phyloP scores from a whole-genome alignment of 352 stramenopile species.

The Globisporangium echinulatum region DNA sequence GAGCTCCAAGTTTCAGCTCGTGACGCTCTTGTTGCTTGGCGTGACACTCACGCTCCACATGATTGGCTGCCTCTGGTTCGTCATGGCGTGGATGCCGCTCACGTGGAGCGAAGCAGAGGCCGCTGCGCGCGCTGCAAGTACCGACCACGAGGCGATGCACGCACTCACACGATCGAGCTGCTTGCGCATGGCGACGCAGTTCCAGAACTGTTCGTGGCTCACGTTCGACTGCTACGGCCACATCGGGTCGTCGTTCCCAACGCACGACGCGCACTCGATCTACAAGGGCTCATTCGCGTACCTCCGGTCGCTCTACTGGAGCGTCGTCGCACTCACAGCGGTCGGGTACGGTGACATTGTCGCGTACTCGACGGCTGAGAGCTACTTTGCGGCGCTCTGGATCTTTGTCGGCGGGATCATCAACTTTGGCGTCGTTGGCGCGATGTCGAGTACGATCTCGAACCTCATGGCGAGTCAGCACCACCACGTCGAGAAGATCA shows the following conservation, averaged over 20 bases:
- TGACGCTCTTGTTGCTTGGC: conserved; percentile 39
- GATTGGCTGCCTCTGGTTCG: conserved; percentile 64
- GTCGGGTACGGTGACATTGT: conserved; percentile 76
- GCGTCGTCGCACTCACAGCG: conserved; percentile 57
- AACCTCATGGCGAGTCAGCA: conserved; percentile 57
- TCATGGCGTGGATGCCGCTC: conserved; percentile 46
- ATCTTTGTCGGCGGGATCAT: conserved; percentile 70
- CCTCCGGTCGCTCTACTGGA: conserved; percentile 69
- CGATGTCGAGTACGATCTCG: conserved; percentile 76
- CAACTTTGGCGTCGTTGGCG: conserved; percentile 73
- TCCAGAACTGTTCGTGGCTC: conserved; percentile 70
- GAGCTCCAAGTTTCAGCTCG: conserved; percentile 53
- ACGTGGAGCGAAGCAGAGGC: conserved; percentile 1
- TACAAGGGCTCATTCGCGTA: conserved; percentile 60
- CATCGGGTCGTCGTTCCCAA: conserved; percentile 39
- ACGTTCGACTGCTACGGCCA: conserved; percentile 66
- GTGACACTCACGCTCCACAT: conserved; percentile 54
- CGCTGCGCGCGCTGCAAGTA: background rate
- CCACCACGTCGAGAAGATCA: conserved; percentile 65
- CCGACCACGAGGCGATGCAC: too few species aligned
- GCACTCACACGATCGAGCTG: conserved; percentile 27
- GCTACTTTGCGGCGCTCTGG: conserved; percentile 64
- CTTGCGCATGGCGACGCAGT: conserved; percentile 37
- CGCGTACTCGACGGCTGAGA: conserved; percentile 66
- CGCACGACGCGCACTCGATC: conserved; percentile 24